Evolutionary conservation across 1,139 yeast species (phyloP), one percentile per base, ranked within the genome.

Genomic region (Starmera stellimalicola): DNA sequence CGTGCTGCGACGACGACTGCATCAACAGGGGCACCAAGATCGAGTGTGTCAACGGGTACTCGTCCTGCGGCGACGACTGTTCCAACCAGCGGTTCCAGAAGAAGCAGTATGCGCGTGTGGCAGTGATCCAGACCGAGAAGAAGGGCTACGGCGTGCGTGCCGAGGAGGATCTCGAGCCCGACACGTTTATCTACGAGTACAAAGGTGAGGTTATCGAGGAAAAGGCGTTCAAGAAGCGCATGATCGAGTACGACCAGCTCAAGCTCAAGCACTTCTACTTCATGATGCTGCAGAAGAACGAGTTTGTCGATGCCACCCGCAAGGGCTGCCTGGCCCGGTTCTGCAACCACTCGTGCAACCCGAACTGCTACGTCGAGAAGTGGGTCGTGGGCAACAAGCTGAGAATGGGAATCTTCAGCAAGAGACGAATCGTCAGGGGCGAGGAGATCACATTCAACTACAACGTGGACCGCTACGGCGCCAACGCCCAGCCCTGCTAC

Each of bases 391-490:
- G 88, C 16, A 84, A 82, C 43, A 81, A 83, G 53, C 66, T 85
- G 40, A 70, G 87, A 46, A 91, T 91, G 97, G 98, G 98, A 26
- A 83, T 91, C 17, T 91, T 91, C 55, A 84, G 96, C 34, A 81
- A 82, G 47, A 65, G 94, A 43, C 58, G 64, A 23, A 84, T 91
- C 36, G 38, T 47, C n/a, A 58, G 58, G 36, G 95, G 95, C 31
- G 97, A 91, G 56, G 98, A 91, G 54, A 76, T 91, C 42, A 84
- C 96, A 0, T 88, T 91, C 60, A 95, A 91, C 58, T 91, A 91
- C 57, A 91, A 91, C 52, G 97, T 91, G 18, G 98, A 91, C 57
- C 67, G 98, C 40, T 91, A 87, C 55, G 98, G 98, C 18, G 94
- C 96, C 2, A 79, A 77, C 42, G 87, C 94, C 7, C 97, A 91